phyloP scores from a whole-genome alignment of 2,329 filamentous ascomycete genomes.

The Pseudogymnoascus sp. region DNA sequence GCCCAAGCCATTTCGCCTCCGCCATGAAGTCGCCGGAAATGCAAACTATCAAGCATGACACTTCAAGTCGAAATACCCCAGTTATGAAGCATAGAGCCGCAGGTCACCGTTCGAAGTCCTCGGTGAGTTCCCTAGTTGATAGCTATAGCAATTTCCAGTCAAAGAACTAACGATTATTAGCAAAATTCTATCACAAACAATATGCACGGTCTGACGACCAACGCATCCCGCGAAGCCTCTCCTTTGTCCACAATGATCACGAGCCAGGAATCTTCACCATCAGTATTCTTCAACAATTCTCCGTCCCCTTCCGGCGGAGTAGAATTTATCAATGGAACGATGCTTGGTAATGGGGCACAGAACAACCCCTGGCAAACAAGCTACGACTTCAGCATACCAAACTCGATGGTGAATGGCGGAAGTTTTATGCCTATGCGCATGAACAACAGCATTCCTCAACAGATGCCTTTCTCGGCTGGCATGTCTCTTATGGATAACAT shows the following conservation, averaged over 20 bases:
- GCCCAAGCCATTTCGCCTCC: conserved; percentile 38
- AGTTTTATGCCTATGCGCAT: conserved; percentile 22
- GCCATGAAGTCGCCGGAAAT: conserved; percentile 38
- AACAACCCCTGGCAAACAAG: conserved; percentile 32
- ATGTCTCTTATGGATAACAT: conserved; percentile 21
- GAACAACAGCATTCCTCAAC: conserved; percentile 22
- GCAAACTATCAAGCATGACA: conserved; percentile 35
- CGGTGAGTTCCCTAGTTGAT: conserved; percentile 32
- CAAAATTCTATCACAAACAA: conserved; percentile 46
- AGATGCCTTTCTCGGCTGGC: conserved; percentile 20
- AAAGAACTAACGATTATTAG: conserved; percentile 33
- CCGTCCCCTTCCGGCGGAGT: conserved; percentile 39
- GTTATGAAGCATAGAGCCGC: conserved; percentile 21
- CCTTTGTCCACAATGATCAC: conserved; percentile 46
- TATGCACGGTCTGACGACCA: conserved; percentile 43
- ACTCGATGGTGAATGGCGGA: conserved; percentile 14
- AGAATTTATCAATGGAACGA: conserved; percentile 34
- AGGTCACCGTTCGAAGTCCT: conserved; percentile 36
- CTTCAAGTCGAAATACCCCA: conserved; percentile 22
- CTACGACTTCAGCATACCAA: conserved; percentile 17
- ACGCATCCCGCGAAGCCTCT: conserved; percentile 46
- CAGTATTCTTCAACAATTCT: conserved; percentile 40
- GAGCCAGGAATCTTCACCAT: conserved; percentile 48
- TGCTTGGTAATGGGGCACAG: conserved; percentile 22
- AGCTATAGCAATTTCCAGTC: neutral